These are phyloP conservation scores for Oldenlandia corymbosa DNA, from an alignment of 257 asterid genomes.

Conservation along the genomic window DNA sequence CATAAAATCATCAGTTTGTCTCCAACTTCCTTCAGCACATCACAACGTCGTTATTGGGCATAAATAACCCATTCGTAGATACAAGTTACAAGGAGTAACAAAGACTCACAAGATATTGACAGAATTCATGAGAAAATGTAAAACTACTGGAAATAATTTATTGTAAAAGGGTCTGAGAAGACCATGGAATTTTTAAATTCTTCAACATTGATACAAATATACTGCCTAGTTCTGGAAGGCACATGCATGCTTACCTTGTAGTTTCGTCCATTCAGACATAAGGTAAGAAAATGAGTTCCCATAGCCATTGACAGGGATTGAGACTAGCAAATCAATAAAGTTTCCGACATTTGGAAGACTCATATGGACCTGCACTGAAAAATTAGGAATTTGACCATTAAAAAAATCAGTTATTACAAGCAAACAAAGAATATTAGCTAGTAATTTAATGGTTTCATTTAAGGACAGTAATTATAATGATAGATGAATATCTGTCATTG, in stretches of 20 bases:
- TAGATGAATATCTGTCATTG: not conserved
- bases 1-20: constrained; percentile 14
- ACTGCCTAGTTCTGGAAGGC: too few species aligned
- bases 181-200: too few species aligned
- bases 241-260: constrained; percentile 66
- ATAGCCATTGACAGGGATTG: constrained; percentile 74
- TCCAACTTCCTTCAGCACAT: not conserved
- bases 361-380: constrained; percentile 76
- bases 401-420: constrained; percentile 4
- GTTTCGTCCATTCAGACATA: constrained; percentile 91
- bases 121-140: too few species aligned
- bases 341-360: constrained; percentile 78
- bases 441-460: not conserved
- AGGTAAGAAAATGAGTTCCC: constrained; percentile 67
- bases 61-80: too few species aligned
- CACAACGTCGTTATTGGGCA: not conserved
- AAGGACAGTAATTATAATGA: not conserved
- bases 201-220: too few species aligned
- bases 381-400: constrained; percentile 10
- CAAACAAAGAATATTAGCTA: not conserved
- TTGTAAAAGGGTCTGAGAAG: too few species aligned
- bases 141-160: too few species aligned
- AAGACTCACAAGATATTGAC: too few species aligned
- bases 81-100: too few species aligned
- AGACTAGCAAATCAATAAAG: constrained; percentile 71